Conservation (phyloP, 2,329 filamentous ascomycete genomes). For the Diaporthe caulivora region DNA sequence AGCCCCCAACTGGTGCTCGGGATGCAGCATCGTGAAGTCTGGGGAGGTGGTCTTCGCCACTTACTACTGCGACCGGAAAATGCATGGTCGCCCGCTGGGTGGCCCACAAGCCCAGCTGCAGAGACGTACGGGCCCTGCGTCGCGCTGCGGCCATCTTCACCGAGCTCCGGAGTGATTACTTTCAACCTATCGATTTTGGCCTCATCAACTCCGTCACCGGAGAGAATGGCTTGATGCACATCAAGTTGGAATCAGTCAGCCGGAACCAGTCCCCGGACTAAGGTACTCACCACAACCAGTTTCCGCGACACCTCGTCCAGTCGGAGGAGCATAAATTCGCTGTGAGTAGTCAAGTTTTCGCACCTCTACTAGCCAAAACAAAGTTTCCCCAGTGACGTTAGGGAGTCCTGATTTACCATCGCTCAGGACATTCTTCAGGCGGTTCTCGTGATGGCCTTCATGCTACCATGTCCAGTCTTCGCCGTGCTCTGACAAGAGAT, state of each 20-base stretch:
- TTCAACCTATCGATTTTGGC: too few relatives aligned
- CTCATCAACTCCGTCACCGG: neutral
- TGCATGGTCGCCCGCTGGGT: neutral
- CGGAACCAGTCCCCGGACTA: too few relatives aligned
- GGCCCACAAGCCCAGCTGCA: neutral
- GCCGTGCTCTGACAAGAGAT: neutral
- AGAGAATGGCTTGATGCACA: neutral
- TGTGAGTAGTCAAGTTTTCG: too few relatives aligned
- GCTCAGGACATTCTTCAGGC: too few relatives aligned
- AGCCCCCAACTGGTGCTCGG: neutral
- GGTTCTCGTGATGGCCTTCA: too few relatives aligned
- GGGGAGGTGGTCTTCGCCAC: neutral
- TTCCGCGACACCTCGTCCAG: neutral
- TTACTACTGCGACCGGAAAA: neutral
- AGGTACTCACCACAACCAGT: too few relatives aligned
- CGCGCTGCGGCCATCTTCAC: neutral
- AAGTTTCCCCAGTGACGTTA: too few relatives aligned
- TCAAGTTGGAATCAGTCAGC: too few relatives aligned
- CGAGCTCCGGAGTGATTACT: neutral
- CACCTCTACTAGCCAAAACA: too few relatives aligned
- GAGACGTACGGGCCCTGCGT: neutral
- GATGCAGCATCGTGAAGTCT: neutral
- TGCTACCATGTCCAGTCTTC: neutral
- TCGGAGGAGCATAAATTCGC: constrained; percentile 1
- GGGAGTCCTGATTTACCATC: too few relatives aligned